Percentiles rank a stretch among this genome's conserved stretches.
Evolutionary conservation across 176 grass and related monocot genomes (phyloP).

Genomic region (Oryza meyeriana): DNA sequence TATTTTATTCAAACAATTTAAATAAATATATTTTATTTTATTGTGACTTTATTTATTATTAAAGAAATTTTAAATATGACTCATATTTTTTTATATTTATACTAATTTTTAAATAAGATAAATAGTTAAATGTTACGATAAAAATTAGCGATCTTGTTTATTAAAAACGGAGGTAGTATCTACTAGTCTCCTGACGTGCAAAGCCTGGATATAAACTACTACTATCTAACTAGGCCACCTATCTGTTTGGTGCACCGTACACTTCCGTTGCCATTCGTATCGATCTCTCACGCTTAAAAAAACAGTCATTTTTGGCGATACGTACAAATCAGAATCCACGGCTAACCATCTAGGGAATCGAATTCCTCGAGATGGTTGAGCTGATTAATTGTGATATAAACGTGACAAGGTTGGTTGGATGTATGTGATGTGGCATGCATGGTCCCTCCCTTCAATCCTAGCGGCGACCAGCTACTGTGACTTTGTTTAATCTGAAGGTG

Average conservation of each 20-base stretch:
- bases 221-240: neutral
- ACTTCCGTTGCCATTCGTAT: neutral
- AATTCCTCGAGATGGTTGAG: neutral
- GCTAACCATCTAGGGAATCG: conserved; percentile 21
- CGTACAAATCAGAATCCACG: neutral
- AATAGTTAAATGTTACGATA: too few relatives aligned
- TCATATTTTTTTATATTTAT: too few relatives aligned
- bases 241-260: conserved; percentile 1
- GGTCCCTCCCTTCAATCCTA: neutral
- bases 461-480: neutral
- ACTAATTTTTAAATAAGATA: too few relatives aligned
- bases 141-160: too few relatives aligned
- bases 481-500: neutral
- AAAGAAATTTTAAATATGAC: too few relatives aligned
- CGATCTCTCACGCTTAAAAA: neutral
- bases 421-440: neutral
- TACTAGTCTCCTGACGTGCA: neutral
- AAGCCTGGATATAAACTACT: neutral
- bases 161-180: too few relatives aligned
- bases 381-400: neutral
- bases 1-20: too few relatives aligned
- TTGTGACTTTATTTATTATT: too few relatives aligned
- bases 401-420: neutral
- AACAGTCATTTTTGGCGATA: neutral
- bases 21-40: too few relatives aligned